These are phyloP conservation scores for Yarrowia sp. DNA, from an alignment of 805 yeast species.

Conservation along the genomic window DNA sequence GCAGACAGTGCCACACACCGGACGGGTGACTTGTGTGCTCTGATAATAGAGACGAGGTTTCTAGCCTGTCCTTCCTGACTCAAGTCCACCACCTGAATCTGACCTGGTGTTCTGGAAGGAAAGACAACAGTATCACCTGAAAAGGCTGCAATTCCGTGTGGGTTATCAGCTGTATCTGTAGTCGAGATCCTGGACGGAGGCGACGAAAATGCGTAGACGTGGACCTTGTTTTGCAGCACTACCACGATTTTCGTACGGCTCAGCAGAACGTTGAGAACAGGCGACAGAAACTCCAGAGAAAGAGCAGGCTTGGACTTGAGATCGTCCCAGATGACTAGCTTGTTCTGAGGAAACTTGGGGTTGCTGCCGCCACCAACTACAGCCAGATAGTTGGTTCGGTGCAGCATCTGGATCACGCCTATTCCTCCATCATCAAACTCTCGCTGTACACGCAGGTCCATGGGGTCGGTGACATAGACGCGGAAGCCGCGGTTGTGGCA, in stretches of 20 bases:
- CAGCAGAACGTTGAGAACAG: constrained; percentile 69
- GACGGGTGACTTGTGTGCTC: constrained; percentile 71
- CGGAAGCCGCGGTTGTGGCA: constrained; percentile 78
- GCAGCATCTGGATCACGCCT: constrained; percentile 76
- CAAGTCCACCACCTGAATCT: constrained; percentile 74
- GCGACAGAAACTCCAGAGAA: constrained; percentile 69
- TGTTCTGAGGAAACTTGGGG: constrained; percentile 76
- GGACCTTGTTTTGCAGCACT: constrained; percentile 62
- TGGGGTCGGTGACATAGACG: constrained; percentile 84
- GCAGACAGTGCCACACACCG: constrained; percentile 62
- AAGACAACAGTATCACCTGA: constrained; percentile 59
- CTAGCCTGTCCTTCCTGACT: constrained; percentile 57
- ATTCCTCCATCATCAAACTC: constrained; percentile 56
- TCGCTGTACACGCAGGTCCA: constrained; percentile 69
- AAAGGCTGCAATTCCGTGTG: constrained; percentile 61
- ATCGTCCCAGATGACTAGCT: constrained; percentile 90
- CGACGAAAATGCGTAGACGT: constrained; percentile 75
- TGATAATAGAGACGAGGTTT: constrained; percentile 63
- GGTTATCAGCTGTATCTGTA: constrained; percentile 66
- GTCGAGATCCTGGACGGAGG: constrained; percentile 67
- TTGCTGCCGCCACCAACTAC: constrained; percentile 84
- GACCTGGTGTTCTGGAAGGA: constrained; percentile 75
- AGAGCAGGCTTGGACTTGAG: constrained; percentile 70
- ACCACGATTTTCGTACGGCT: constrained; percentile 76
- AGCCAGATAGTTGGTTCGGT: constrained; percentile 86